A percentile compares a stretch with the other conserved stretches of the same genome.
phyloP scores from a whole-genome alignment of 768 basidiomycete species.

The Phanerochaete carnosa region DNA sequence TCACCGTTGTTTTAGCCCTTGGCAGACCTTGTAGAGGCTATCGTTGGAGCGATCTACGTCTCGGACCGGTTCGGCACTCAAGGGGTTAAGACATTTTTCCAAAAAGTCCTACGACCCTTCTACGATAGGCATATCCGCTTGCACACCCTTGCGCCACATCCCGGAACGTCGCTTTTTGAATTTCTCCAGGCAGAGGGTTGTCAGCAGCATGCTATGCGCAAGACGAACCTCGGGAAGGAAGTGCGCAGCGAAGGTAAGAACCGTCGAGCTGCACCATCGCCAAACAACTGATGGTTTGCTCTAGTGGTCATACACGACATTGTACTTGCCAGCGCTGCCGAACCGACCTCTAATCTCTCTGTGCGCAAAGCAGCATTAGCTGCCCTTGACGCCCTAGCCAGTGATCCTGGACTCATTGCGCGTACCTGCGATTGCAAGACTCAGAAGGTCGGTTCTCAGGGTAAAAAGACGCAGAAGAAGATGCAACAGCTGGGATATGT shows the following conservation, averaged over 20 bases:
- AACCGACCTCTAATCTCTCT: constrained; percentile 48
- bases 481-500: constrained; percentile 10
- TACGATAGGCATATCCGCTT: constrained; percentile 73
- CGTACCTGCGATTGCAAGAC: constrained; percentile 66
- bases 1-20: constrained; percentile 45
- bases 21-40: constrained; percentile 78
- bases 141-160: constrained; percentile 72
- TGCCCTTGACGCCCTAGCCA: constrained; percentile 70
- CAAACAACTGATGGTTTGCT: background rate
- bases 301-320: constrained; percentile 68
- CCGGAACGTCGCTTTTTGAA: constrained; percentile 72
- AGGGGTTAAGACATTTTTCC: constrained; percentile 64
- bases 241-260: constrained; percentile 53
- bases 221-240: constrained; percentile 35
- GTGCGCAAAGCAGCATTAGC: constrained; percentile 56
- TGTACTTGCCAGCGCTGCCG: constrained; percentile 56
- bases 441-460: constrained; percentile 16
- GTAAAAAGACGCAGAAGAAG: constrained; percentile 34
- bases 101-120: constrained; percentile 69
- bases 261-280: background rate
- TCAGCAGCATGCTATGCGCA: constrained; percentile 58
- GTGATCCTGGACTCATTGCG: constrained; percentile 57
- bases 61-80: constrained; percentile 65
- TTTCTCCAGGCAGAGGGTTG: constrained; percentile 71
- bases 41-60: constrained; percentile 76